Conservation (phyloP, 176 grass and related monocot genomes). For the Oryza australiensis region DNA sequence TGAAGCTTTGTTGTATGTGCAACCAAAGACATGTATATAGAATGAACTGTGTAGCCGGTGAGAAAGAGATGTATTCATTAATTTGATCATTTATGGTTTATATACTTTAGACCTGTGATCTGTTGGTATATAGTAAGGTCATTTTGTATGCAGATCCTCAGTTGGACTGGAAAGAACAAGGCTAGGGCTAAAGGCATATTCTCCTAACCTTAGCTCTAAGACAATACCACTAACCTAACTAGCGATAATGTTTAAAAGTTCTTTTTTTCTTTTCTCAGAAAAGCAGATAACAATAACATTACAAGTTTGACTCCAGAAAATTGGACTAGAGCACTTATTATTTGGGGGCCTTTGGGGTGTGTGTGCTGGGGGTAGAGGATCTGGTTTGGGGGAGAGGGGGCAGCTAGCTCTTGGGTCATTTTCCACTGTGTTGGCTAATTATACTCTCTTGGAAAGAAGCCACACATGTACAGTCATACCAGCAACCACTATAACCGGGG, state of each 20-base stretch:
- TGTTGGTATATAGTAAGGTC: neutral
- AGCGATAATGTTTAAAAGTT: neutral
- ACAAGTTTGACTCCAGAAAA: neutral
- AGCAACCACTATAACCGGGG: neutral
- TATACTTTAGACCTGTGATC: neutral
- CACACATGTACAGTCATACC: neutral
- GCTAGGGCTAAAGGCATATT: neutral
- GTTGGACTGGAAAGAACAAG: neutral
- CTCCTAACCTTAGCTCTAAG: neutral
- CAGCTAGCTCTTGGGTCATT: neutral
- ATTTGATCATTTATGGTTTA: neutral
- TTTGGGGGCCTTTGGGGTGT: neutral
- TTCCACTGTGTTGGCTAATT: neutral
- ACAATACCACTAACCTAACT: conserved; percentile 8
- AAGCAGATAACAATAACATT: neutral
- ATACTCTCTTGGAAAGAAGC: neutral
- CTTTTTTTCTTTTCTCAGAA: neutral
- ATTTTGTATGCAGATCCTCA: neutral
- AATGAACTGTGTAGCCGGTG: neutral
- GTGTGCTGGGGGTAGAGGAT: too few species aligned
- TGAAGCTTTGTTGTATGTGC: neutral
- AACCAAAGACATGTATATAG: neutral
- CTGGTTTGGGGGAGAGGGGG: neutral
- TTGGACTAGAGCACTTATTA: neutral
- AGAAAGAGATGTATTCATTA: neutral